A percentile compares a stretch with the other conserved stretches of the same genome.
phyloP scores from a whole-genome alignment of 1,284 basidiomycete genomes.

The Cutaneotrichosporon curvatum region DNA sequence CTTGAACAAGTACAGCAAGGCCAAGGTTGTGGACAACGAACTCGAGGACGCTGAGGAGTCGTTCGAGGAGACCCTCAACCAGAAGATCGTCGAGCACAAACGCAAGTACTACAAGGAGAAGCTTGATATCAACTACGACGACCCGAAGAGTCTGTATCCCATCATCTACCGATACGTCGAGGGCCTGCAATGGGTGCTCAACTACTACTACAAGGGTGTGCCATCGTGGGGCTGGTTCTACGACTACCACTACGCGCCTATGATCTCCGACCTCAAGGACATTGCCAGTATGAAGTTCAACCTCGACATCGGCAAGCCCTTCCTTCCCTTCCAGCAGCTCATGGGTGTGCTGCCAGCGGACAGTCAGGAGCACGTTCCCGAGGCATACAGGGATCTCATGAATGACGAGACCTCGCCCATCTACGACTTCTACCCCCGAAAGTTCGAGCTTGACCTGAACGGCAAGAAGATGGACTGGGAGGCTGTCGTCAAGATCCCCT shows the following conservation, averaged over 20 bases:
- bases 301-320: slow-evolving; percentile 82
- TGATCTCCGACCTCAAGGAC: slow-evolving; percentile 77
- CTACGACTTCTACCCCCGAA: slow-evolving; percentile 84
- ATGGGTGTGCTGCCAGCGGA: slow-evolving; percentile 96
- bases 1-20: slow-evolving; percentile 78
- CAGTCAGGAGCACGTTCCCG: slow-evolving; percentile 78
- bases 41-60: slow-evolving; percentile 68
- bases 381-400: slow-evolving; percentile 86
- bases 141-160: slow-evolving; percentile 57
- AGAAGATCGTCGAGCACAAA: slow-evolving; percentile 92
- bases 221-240: slow-evolving; percentile 99
- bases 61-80: slow-evolving; percentile 63
- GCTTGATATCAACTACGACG: slow-evolving; percentile 66
- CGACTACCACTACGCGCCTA: slow-evolving; percentile 92
- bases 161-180: slow-evolving; percentile 79
- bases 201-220: slow-evolving; percentile 96
- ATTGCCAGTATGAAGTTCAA: slow-evolving; percentile 73
- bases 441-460: slow-evolving; percentile 90
- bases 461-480: slow-evolving; percentile 99
- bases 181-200: slow-evolving; percentile 97
- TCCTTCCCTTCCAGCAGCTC: slow-evolving; percentile 90
- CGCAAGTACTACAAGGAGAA: slow-evolving; percentile 84
- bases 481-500: slow-evolving; percentile 97
- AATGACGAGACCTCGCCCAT: slow-evolving; percentile 77
- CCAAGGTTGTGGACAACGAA: slow-evolving; percentile 61